Evolutionary conservation across 169 alveolate species (phyloP), one percentile per base, ranked within the genome.

Genomic region (Theileria parva): DNA sequence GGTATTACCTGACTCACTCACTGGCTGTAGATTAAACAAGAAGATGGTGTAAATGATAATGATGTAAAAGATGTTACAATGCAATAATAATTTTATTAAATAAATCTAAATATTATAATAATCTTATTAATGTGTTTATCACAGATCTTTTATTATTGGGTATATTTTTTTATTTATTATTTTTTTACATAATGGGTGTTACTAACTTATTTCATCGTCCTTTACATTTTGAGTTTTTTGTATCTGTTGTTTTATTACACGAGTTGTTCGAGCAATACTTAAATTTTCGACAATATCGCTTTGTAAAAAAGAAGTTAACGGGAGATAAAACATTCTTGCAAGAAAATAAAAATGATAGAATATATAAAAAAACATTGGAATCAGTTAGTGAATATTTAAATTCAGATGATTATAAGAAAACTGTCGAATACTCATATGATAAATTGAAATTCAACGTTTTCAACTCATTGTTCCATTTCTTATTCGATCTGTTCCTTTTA

Each of bases 251-350:
- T 21, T 15, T 83, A 21, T 25, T 83, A 69, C 53, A 60, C 21
- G 89, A 77, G 59, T 21, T 83, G 8, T 83, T 83, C 21, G 89
- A 83, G 44, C 89, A 83, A 44, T 83, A 83, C 76, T 76, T 83
- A 25, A 83, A 77, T 74, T 19, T 83, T 68, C 69, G 89, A 28
- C 89, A 83, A 65, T 69, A 74, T 19, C 74, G 78, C 21, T 77
- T 76, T n/a, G 51, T 83, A 30, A 83, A 61, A 61, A 9, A 30
- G 23, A 79, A 83, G 72, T 39, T 83, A 61, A 39, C 74, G 13
- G 44, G 39, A 21, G 80, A 81, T 25, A 67, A 50, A 51, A 60
- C 73, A n/a, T 65, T 51, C 0, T 70, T 51, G 32, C 50, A 17
- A 12, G 59, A 13, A 7, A 8, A 57, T 1, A 51, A 73, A 11